Base-by-base conservation (phyloP, 1,139 yeast species). In the Candida freyschussii region DNA sequence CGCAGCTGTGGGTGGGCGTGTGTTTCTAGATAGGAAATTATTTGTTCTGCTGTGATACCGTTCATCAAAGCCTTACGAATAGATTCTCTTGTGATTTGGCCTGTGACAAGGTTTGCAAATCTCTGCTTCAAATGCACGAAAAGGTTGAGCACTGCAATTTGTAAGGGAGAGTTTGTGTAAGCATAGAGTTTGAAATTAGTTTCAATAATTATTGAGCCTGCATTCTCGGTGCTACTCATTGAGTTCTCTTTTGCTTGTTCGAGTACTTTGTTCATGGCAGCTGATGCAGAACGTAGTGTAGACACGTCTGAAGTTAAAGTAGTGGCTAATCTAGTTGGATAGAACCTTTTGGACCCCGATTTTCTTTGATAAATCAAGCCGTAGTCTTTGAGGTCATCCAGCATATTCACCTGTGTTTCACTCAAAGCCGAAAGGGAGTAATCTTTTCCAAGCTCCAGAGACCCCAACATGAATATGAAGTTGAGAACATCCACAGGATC, bases 1-100 rank as follows among this genome's bases (percentile, higher is more conserved):
- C 78, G 65, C 95, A 89, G 84, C 55, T 87, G 96, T 2, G 95
- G 85, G 60, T 91, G 97, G 0, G 97, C 96, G 62, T 91, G 96
- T 0, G 91, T 75, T 44, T 86, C 89, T 33, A 91, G 62, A 53
- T 89, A 91, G 42, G 86, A 76, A 45, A 93, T 81, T 47, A 91
- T 84, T 57, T 91, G 99, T 29, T 86, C 96, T 0, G 98, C 93
- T 0, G 96, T 84, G 46, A 91, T 91, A 18, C 99, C 99, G 49
- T 84, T 86, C 31, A 69, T 59, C 24, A 91, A 62, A 0, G 98
- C 98, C 34, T 74, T 67, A 39, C 97, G 69, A 13, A 91, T 81
- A 1, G 95, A 84, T 50, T 91, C 96, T 55, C 98, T 74, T 5
- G 97, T 87, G 41, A 91, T 73, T 47, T 84, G 89, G 1, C 98